Percentiles rank a stretch among this genome's conserved stretches.
Conservation (phyloP, 306 rosid species). For the Lathyrus oleraceus region DNA sequence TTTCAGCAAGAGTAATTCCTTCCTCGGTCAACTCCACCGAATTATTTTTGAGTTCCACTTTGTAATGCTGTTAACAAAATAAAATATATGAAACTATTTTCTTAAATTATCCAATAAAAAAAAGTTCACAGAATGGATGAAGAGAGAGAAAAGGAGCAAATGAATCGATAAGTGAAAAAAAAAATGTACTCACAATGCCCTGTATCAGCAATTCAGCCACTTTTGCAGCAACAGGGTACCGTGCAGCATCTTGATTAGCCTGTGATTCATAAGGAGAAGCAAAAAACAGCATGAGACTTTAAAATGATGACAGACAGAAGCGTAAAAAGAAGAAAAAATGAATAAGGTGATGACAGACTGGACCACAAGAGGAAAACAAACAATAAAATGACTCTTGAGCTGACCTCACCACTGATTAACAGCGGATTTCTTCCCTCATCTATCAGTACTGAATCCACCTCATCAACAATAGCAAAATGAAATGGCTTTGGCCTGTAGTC, state of each 20-base stretch:
- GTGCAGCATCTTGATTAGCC: conserved; percentile 93
- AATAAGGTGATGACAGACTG: background rate
- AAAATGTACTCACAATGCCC: conserved; percentile 64
- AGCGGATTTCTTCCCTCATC: conserved; percentile 98
- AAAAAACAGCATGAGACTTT: background rate
- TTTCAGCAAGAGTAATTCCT: conserved; percentile 94
- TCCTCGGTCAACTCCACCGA: conserved; percentile 94
- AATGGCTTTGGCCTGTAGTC: conserved; percentile 90
- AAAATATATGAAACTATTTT: conserved; percentile 28
- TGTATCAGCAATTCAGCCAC: conserved; percentile 83
- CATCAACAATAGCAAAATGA: conserved; percentile 97
- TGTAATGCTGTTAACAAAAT: conserved; percentile 76
- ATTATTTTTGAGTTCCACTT: conserved; percentile 83
- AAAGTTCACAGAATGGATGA: conserved; percentile 24
- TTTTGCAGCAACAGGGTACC: conserved; percentile 97
- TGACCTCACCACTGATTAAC: conserved; percentile 95
- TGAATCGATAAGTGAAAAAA: conserved; percentile 33
- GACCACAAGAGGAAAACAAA: conserved; percentile 22
- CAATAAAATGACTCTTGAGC: conserved; percentile 6
- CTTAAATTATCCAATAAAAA: conserved; percentile 25
- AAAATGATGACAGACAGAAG: background rate
- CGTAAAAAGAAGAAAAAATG: background rate
- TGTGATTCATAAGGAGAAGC: conserved; percentile 48
- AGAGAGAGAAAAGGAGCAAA: conserved; percentile 25
- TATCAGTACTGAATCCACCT: conserved; percentile 93